Conservation (phyloP, 2,329 filamentous ascomycete genomes). For the Penicillium sp. region DNA sequence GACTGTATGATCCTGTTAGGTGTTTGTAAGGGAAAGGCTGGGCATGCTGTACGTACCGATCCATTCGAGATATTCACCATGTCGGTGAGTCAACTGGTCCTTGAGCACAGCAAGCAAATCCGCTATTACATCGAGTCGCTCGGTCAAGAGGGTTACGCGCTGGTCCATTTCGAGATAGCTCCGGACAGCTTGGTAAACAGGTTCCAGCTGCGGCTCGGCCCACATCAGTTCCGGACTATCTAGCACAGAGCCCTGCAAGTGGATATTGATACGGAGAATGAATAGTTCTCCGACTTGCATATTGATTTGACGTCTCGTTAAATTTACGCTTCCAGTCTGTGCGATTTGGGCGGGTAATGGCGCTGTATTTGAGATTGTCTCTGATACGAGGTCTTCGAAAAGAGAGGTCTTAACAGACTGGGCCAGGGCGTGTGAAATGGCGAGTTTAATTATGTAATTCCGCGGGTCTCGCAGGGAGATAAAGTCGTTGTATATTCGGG, state of each 20-base stretch:
- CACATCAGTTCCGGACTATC: constrained; percentile 98
- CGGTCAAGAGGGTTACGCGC: constrained; percentile 84
- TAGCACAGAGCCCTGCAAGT: constrained; percentile 93
- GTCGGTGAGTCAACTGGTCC: constrained; percentile 91
- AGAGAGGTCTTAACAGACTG: constrained; percentile 98
- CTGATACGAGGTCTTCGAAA: constrained; percentile 93
- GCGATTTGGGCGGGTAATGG: constrained; percentile 93
- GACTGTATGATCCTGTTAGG: constrained; percentile 58
- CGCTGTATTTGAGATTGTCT: constrained; percentile 91
- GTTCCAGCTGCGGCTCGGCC: constrained; percentile 95
- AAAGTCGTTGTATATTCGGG: constrained; percentile 99
- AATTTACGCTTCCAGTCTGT: constrained; percentile 85
- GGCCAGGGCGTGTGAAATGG: constrained; percentile 92
- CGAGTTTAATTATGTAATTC: constrained; percentile 97
- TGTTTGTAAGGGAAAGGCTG: not conserved
- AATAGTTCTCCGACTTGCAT: constrained; percentile 99
- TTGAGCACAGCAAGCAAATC: constrained; percentile 92
- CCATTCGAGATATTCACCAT: constrained; percentile 88
- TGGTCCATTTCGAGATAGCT: constrained; percentile 99
- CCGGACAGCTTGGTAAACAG: constrained; percentile 92
- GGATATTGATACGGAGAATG: constrained; percentile 96
- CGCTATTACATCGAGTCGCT: constrained; percentile 89
- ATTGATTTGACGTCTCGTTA: constrained; percentile 90
- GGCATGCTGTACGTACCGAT: constrained; percentile 68
- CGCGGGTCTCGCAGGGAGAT: constrained; percentile 92